These are phyloP conservation scores for Oryza glumipatula DNA, from an alignment of 176 grass and related monocot species.

Conservation along the genomic window DNA sequence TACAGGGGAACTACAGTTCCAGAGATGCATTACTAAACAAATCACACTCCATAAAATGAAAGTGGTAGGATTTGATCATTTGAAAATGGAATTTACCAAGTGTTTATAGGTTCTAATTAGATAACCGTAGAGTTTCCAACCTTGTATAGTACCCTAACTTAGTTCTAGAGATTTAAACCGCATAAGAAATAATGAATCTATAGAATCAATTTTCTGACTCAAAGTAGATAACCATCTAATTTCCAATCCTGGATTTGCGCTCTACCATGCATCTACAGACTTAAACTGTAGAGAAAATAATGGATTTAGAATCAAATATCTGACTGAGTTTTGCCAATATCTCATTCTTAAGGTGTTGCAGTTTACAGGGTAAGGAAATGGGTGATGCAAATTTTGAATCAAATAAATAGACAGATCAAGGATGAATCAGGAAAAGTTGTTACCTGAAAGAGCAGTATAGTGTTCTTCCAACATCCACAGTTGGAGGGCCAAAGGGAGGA, in stretches of 20 bases:
- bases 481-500: conserved; percentile 36
- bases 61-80: conserved; percentile 3
- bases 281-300: conserved; percentile 5
- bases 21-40: not conserved
- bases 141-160: not conserved
- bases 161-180: not conserved
- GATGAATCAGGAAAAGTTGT: conserved; percentile 19
- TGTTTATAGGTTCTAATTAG: not conserved
- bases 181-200: not conserved
- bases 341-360: conserved; percentile 25
- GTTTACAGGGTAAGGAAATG: conserved; percentile 14
- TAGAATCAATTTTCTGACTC: not conserved
- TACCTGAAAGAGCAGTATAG: conserved; percentile 47
- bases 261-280: not conserved
- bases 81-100: conserved; percentile 15
- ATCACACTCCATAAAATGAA: not conserved
- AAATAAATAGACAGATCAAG: conserved; percentile 29
- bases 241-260: not conserved
- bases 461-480: conserved; percentile 38
- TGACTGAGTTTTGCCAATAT: not conserved
- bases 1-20: conserved; percentile 3
- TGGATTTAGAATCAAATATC: conserved; percentile 17
- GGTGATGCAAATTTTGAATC: conserved; percentile 1
- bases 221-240: not conserved
- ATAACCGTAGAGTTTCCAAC: not conserved